Conservation (phyloP, 805 yeast genomes). For the Cyberlindnera mycetangii region DNA sequence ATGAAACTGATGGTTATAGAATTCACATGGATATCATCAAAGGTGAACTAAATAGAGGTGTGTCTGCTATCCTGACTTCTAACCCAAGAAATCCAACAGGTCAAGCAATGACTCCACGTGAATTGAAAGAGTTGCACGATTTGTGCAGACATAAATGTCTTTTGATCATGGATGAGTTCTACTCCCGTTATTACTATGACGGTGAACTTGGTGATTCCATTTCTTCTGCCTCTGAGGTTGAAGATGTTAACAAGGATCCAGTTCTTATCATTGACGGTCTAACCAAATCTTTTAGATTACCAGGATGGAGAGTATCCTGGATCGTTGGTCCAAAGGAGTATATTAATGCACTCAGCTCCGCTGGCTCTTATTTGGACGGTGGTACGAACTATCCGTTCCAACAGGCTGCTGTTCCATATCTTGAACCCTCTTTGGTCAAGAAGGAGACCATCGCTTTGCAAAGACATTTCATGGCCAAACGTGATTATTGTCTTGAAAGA, state of each 20-base stretch:
- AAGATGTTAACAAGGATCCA: slow-evolving; percentile 56
- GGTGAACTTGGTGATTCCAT: slow-evolving; percentile 53
- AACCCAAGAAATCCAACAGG: slow-evolving; percentile 67
- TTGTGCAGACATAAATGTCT: slow-evolving; percentile 51
- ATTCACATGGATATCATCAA: slow-evolving; percentile 50
- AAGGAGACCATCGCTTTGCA: slow-evolving; percentile 57
- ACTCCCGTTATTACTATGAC: slow-evolving; percentile 53
- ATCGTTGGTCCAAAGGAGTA: slow-evolving; percentile 60
- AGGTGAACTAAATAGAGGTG: slow-evolving; percentile 54
- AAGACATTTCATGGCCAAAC: slow-evolving; percentile 51
- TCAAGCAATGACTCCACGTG: slow-evolving; percentile 44
- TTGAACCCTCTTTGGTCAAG: slow-evolving; percentile 48
- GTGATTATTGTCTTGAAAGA: slow-evolving; percentile 51
- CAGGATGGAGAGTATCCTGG: slow-evolving; percentile 68
- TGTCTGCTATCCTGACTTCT: slow-evolving; percentile 54
- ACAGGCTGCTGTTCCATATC: slow-evolving; percentile 53
- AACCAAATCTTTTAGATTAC: slow-evolving; percentile 58
- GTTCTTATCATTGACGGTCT: slow-evolving; percentile 58
- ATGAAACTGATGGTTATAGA: slow-evolving; percentile 54
- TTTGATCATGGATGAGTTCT: slow-evolving; percentile 62
- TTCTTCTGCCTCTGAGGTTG: slow-evolving; percentile 47
- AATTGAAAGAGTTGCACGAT: slow-evolving; percentile 46
- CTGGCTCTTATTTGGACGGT: slow-evolving; percentile 60
- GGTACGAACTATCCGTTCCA: slow-evolving; percentile 63
- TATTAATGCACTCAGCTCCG: slow-evolving; percentile 50